Conservation (phyloP, 106 monocot species). For the Xerophyta viscosa region DNA sequence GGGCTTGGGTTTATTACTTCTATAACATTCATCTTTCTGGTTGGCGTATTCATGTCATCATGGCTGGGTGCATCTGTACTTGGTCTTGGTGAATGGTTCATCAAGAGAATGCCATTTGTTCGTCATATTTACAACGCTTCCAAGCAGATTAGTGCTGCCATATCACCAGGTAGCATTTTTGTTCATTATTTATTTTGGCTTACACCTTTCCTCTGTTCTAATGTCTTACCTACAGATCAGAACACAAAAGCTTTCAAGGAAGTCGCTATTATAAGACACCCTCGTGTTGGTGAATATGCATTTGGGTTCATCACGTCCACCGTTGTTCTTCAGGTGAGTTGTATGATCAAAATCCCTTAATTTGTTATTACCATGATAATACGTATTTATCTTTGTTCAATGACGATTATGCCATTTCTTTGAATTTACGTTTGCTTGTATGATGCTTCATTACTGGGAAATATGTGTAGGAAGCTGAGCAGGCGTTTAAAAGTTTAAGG, state of each 20-base stretch:
- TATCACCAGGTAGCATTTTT: slow-evolving; percentile 75
- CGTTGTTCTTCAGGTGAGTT: slow-evolving; percentile 85
- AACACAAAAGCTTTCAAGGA: slow-evolving; percentile 89
- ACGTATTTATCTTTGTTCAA: too few relatives aligned
- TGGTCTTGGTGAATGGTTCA: slow-evolving; percentile 88
- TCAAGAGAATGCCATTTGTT: slow-evolving; percentile 91
- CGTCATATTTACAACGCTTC: slow-evolving; percentile 92
- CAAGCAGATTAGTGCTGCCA: slow-evolving; percentile 87
- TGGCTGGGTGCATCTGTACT: slow-evolving; percentile 93
- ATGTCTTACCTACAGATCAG: slow-evolving; percentile 44
- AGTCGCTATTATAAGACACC: slow-evolving; percentile 90
- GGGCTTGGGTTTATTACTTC: slow-evolving; percentile 92
- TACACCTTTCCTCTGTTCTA: neutral
- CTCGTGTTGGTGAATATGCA: slow-evolving; percentile 87
- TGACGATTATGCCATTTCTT: too few relatives aligned
- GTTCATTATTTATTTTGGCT: neutral
- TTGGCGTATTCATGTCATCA: slow-evolving; percentile 93
- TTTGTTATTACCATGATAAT: too few relatives aligned
- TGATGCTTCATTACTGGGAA: too few relatives aligned
- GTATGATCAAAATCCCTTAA: too few relatives aligned
- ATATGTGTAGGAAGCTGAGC: too few relatives aligned
- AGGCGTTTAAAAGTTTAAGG: too few relatives aligned
- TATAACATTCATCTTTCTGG: slow-evolving; percentile 79
- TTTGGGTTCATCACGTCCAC: slow-evolving; percentile 85
- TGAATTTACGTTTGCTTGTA: too few relatives aligned